Conservation (phyloP, 257 asterid species). For the Jasminum sambac region DNA sequence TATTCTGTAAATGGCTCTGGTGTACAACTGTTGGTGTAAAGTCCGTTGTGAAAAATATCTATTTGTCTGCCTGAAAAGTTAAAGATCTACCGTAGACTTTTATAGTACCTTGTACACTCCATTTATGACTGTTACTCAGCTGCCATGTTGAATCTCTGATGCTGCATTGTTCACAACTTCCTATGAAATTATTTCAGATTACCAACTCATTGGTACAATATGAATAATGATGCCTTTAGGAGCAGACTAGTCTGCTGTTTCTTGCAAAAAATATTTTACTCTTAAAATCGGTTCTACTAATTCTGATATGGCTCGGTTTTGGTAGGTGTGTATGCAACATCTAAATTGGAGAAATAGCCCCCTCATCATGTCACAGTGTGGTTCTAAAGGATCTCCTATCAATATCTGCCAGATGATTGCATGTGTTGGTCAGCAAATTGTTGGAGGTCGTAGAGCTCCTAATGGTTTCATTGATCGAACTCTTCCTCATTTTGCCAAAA, state of each 20-base stretch:
- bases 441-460: slow-evolving; percentile 96
- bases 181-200: background rate
- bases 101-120: background rate
- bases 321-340: slow-evolving; percentile 75
- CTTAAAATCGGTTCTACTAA: background rate
- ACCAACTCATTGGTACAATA: background rate
- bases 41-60: background rate
- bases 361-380: slow-evolving; percentile 94
- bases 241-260: background rate
- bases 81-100: background rate
- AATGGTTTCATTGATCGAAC: slow-evolving; percentile 94
- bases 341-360: slow-evolving; percentile 96
- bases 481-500: slow-evolving; percentile 85
- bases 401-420: slow-evolving; percentile 98
- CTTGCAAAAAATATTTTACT: background rate
- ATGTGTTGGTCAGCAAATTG: slow-evolving; percentile 95
- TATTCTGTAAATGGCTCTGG: background rate
- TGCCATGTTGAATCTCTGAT: background rate
- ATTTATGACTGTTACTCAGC: background rate
- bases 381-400: slow-evolving; percentile 96
- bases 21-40: background rate
- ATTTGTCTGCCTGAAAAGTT: background rate
- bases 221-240: background rate
- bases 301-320: slow-evolving; percentile 13
- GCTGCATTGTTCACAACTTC: background rate